Evolutionary conservation across 805 yeast species (phyloP).

Genomic region (Wilhelminamyces savonicus): DNA sequence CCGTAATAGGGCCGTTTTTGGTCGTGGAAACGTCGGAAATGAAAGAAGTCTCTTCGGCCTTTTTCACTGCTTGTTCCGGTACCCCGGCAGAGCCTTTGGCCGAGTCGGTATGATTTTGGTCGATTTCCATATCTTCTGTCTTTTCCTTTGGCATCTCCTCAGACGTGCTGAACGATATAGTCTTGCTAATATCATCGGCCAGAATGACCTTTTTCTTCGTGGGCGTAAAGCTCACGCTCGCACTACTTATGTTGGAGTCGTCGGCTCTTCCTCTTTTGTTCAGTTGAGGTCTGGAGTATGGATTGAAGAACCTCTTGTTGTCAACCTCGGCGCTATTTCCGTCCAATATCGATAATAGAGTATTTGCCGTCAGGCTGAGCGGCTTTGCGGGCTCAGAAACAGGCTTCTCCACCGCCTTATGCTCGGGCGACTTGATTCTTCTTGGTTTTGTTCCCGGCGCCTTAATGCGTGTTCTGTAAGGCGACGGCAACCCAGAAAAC

Average conservation of each 20-base stretch:
- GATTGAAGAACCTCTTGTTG: conserved; percentile 31
- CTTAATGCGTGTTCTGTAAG: conserved; percentile 34
- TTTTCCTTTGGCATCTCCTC: conserved; percentile 12
- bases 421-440: too few species aligned
- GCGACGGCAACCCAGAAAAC: conserved; percentile 40
- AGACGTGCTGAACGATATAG: conserved; percentile 28
- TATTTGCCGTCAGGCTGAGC: conserved; percentile 43
- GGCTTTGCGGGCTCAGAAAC: too few species aligned
- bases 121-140: conserved; percentile 3
- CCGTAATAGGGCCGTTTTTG: too few species aligned
- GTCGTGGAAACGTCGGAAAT: too few species aligned
- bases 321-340: conserved; percentile 10
- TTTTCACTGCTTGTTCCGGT: too few species aligned
- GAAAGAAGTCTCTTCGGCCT: too few species aligned
- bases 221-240: too few species aligned
- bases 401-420: too few species aligned
- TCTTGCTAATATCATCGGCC: conserved; percentile 31
- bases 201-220: too few species aligned
- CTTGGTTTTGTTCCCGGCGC: conserved; percentile 20
- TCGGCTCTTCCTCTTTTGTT: conserved; percentile 3
- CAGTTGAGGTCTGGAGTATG: conserved; percentile 24
- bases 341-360: conserved; percentile 41
- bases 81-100: too few species aligned
- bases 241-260: conserved; percentile 2
- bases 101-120: too few species aligned